Evolutionary conservation across 2,329 filamentous ascomycete genomes (phyloP).

Genomic region (Stachybotrys chlorohalonatus): DNA sequence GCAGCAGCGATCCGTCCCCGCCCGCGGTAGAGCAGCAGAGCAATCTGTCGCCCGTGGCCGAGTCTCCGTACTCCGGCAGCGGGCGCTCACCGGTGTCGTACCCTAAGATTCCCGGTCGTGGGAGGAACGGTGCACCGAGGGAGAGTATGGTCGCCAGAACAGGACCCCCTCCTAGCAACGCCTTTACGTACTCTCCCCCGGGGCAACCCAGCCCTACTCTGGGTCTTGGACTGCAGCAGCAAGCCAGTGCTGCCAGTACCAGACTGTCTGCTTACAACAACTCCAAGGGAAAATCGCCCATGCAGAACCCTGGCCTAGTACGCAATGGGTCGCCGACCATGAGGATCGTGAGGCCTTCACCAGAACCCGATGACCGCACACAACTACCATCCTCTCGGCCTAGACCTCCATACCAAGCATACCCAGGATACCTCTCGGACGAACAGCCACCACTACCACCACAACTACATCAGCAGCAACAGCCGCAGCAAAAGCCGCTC

Average conservation of each 20-base stretch:
- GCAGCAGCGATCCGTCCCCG: constrained; percentile 7
- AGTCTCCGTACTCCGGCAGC: constrained; percentile 29
- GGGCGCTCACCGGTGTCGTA: constrained; percentile 22
- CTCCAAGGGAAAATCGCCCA: constrained; percentile 1
- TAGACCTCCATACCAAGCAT: constrained; percentile 6
- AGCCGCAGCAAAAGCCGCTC: constrained; percentile 2
- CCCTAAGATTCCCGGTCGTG: constrained; percentile 15
- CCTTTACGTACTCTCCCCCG: constrained; percentile 20
- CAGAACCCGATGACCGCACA: constrained; percentile 14
- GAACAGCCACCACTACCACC: constrained; percentile 4
- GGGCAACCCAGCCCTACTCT: constrained; percentile 35
- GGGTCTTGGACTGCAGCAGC: constrained; percentile 16
- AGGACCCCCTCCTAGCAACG: not conserved
- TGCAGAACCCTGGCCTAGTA: constrained; percentile 11
- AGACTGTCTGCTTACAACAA: not conserved
- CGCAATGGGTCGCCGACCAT: constrained; percentile 24
- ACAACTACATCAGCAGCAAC: constrained; percentile 8
- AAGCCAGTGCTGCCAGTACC: constrained; percentile 1
- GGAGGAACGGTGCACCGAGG: not conserved
- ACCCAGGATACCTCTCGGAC: not conserved
- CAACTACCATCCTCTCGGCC: constrained; percentile 8
- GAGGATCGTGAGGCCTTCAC: constrained; percentile 26
- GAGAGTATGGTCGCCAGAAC: not conserved
- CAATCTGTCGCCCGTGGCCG: constrained; percentile 38
- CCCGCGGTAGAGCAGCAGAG: constrained; percentile 11